Evolutionary conservation across 495 filamentous ascomycete species (phyloP), one percentile per base, ranked within the genome.

Genomic region (Aspergillus heteromorphus): DNA sequence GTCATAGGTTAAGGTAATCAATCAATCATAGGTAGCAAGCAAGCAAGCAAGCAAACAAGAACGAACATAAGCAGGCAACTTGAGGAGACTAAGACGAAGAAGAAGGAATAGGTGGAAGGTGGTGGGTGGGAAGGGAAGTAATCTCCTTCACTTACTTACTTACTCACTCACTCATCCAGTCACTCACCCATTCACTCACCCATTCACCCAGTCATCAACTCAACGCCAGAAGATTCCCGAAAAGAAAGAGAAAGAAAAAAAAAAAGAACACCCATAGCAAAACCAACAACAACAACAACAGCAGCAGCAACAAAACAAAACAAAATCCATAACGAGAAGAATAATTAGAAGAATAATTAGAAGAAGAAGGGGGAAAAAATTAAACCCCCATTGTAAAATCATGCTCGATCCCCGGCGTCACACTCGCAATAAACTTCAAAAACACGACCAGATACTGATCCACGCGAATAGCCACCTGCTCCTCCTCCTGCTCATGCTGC

Each of bases 391-490:
- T 98, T 1, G 93, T 98, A 68, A 95, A 97, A 68, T 98, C 93
- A 66, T 97, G 89, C 74, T 97, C 93, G 67, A 98, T 97, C 13
- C 91, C 91, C 7, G 93, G 93, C 19, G 92, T 97, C 21, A 98
- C 92, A 55, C 88, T 92, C 11, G 93, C 91, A 79, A 97, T 95
- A 70, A 98, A 97, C 75, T 98, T 98, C 59, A 98, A 74, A 68
- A 98, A 98, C 2, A 98, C 95, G 20, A 98, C 89, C 57, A 98
- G 72, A 66, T 98, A 98, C 75, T 98, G 93, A 69, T 99, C 95
- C 41, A 97, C 95, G 14, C 95, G 79, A 56, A 96, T 97, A 1
- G 92, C 92, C 27, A 89, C 85, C 66, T 93, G 89, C 47, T 91
- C 86, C 48, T 93, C 89, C 45, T 83, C 78, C 36, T 76, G 21